Evolutionary conservation across 495 filamentous ascomycete genomes (phyloP).

Genomic region (Pyrenula massariospora): DNA sequence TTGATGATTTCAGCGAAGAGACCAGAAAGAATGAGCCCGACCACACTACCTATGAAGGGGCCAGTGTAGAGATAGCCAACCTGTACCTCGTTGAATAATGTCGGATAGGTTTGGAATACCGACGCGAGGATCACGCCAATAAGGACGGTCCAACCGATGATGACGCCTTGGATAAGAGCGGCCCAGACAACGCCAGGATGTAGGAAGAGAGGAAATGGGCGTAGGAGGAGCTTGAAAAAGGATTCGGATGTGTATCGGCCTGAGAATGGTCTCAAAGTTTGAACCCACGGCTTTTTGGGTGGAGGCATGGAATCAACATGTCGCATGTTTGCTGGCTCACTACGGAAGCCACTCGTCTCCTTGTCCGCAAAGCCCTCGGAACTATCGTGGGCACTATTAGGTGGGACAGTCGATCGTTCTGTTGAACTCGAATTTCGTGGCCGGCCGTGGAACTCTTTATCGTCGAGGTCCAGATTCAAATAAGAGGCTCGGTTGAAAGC

Average conservation of each 20-base stretch:
- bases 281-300: constrained; percentile 35
- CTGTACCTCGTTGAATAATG: constrained; percentile 71
- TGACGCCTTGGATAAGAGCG: constrained; percentile 76
- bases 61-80: constrained; percentile 84
- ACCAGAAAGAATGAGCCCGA: constrained; percentile 70
- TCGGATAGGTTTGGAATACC: constrained; percentile 68
- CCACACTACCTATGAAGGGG: constrained; percentile 70
- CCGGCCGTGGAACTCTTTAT: constrained; percentile 4
- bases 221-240: constrained; percentile 47
- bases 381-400: constrained; percentile 3
- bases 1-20: constrained; percentile 62
- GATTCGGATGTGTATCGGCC: constrained; percentile 61
- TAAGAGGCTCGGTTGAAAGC: constrained; percentile 54
- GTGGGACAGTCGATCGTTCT: constrained; percentile 1
- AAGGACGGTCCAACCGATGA: constrained; percentile 93
- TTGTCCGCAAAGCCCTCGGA: background rate
- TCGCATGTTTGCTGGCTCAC: background rate
- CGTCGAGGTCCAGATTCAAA: constrained; percentile 50
- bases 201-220: constrained; percentile 54
- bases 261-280: constrained; percentile 61
- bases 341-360: background rate
- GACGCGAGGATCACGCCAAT: constrained; percentile 79
- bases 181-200: constrained; percentile 87
- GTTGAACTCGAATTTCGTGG: background rate
- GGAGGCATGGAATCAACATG: constrained; percentile 4